phyloP scores from a whole-genome alignment of 2,329 filamentous ascomycete genomes.

The Pseudogymnoascus sp. region DNA sequence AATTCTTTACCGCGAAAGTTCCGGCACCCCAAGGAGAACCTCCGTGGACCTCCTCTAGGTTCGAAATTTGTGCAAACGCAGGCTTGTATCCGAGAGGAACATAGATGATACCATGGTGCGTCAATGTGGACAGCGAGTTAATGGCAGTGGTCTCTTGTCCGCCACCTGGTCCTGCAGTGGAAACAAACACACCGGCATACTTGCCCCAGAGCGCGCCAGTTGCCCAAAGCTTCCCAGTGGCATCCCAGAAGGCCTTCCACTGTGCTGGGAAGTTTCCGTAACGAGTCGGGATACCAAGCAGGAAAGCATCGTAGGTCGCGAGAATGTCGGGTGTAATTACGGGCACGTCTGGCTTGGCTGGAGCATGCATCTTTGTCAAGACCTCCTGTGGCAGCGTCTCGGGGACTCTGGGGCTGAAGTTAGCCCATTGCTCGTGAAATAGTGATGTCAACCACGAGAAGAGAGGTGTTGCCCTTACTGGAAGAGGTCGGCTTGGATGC shows the following conservation, averaged over 20 bases:
- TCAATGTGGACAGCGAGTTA: slow-evolving; percentile 71
- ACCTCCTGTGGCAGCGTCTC: slow-evolving; percentile 85
- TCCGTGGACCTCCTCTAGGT: slow-evolving; percentile 73
- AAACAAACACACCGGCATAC: slow-evolving; percentile 84
- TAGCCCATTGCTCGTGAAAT: slow-evolving; percentile 13
- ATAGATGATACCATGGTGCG: slow-evolving; percentile 92
- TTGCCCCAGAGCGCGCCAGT: slow-evolving; percentile 74
- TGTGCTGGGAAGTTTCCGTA: slow-evolving; percentile 97
- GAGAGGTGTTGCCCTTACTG: slow-evolving; percentile 45
- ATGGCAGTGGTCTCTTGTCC: slow-evolving; percentile 88
- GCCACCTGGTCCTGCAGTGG: slow-evolving; percentile 74
- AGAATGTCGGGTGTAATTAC: slow-evolving; percentile 52
- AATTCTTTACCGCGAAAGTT: slow-evolving; percentile 61
- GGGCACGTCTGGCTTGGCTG: slow-evolving; percentile 62
- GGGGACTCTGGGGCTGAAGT: slow-evolving; percentile 45
- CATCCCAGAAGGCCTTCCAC: slow-evolving; percentile 89
- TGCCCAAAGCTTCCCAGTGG: slow-evolving; percentile 73
- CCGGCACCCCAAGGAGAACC: slow-evolving; percentile 90
- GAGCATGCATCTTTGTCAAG: slow-evolving; percentile 83
- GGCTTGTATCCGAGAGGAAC: slow-evolving; percentile 92
- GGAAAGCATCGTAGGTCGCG: slow-evolving; percentile 73
- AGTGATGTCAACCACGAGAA: background rate
- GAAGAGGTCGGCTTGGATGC: slow-evolving; percentile 72
- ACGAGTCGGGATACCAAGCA: slow-evolving; percentile 89
- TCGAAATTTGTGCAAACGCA: slow-evolving; percentile 59